These are phyloP conservation scores for Botrytis pseudocinerea DNA, from an alignment of 2,329 filamentous ascomycete genomes.

Conservation along the genomic window DNA sequence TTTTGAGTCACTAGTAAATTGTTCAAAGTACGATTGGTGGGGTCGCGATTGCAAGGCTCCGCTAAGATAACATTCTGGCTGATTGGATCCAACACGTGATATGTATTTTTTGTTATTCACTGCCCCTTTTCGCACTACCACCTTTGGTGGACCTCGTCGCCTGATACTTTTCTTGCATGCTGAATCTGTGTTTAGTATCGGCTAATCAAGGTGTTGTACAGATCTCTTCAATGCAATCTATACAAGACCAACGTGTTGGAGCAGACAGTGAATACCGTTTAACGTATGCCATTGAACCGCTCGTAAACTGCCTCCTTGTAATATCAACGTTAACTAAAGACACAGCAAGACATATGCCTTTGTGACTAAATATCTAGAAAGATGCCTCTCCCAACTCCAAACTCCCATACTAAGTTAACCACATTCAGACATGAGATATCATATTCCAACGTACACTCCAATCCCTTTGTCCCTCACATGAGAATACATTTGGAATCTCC, in stretches of 20 bases:
- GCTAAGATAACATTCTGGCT: conserved; percentile 25
- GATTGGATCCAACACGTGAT: conserved; percentile 7
- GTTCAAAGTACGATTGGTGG: conserved; percentile 23
- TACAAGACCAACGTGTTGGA: not conserved
- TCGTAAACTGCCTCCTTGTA: conserved; percentile 2
- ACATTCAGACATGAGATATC: conserved; percentile 15
- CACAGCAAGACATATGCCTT: conserved; percentile 9
- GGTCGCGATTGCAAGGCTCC: conserved; percentile 20
- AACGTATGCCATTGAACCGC: not conserved
- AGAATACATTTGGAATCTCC: conserved; percentile 77
- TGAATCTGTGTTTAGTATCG: not conserved
- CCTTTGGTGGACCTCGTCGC: not conserved
- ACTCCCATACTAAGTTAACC: conserved; percentile 19
- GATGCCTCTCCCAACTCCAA: conserved; percentile 23
- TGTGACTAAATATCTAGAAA: conserved; percentile 14
- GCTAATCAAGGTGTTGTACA: not conserved
- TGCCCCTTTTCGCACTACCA: conserved; percentile 15
- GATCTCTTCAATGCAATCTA: conserved; percentile 1
- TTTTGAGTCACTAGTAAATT: conserved; percentile 25
- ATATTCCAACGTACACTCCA: conserved; percentile 19
- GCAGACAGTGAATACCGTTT: conserved; percentile 4
- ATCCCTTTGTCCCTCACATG: conserved; percentile 61
- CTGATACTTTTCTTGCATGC: not conserved
- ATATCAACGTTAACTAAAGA: conserved; percentile 1
- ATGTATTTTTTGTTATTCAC: not conserved